Evolutionary conservation across 2,329 filamentous ascomycete genomes (phyloP).

Genomic region (Fusarium piperis): DNA sequence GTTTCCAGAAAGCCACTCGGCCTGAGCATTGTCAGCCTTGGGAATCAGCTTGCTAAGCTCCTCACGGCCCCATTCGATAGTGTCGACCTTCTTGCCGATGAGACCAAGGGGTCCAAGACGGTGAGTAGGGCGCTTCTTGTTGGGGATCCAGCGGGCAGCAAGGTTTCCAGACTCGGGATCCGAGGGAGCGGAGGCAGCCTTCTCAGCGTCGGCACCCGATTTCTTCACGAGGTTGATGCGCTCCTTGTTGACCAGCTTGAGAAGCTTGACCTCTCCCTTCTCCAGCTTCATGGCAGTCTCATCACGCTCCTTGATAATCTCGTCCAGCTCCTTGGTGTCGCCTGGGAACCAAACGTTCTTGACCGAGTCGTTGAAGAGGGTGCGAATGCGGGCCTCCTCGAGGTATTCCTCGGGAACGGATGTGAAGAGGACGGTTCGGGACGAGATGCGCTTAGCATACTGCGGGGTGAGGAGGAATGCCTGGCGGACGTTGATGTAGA

Average conservation of each 20-base stretch:
- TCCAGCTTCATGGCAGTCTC: constrained; percentile 82
- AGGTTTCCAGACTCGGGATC: constrained; percentile 73
- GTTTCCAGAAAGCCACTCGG: constrained; percentile 71
- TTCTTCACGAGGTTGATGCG: constrained; percentile 50
- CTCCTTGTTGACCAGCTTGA: constrained; percentile 65
- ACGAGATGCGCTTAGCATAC: constrained; percentile 86
- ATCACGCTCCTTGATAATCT: constrained; percentile 81
- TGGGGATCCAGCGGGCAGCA: constrained; percentile 73
- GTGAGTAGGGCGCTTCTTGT: constrained; percentile 76
- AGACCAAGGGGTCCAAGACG: constrained; percentile 70
- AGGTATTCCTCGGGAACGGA: constrained; percentile 83
- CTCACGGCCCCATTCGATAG: constrained; percentile 83
- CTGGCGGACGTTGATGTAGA: constrained; percentile 92
- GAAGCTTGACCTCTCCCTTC: constrained; percentile 81
- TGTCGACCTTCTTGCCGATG: constrained; percentile 77
- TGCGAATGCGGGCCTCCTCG: constrained; percentile 75
- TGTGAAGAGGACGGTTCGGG: constrained; percentile 91
- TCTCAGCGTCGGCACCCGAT: constrained; percentile 37
- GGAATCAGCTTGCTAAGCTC: constrained; percentile 66
- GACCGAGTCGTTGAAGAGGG: constrained; percentile 81
- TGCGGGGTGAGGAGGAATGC: constrained; percentile 89
- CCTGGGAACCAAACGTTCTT: constrained; percentile 86
- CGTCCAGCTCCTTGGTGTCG: constrained; percentile 77
- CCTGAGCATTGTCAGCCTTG: constrained; percentile 71
- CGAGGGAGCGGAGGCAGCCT: constrained; percentile 55